Evolutionary conservation across 768 basidiomycete genomes (phyloP), one percentile per base, ranked within the genome.

Genomic region (Leccinum barrowsii): DNA sequence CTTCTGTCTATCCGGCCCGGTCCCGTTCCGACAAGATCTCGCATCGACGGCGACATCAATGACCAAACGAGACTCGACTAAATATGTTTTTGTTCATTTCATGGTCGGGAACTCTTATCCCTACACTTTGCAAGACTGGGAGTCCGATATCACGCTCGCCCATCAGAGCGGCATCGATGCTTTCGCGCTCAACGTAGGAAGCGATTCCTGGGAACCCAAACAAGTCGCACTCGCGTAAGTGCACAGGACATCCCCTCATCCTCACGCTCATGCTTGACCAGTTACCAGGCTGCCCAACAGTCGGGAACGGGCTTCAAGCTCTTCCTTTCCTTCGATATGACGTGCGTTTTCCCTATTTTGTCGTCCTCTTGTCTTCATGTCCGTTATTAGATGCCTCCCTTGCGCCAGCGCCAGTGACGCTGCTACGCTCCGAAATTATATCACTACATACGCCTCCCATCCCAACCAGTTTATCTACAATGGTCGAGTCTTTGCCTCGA

Each of bases 311-410:
- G 76, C 52, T 90, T 91, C 77, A 85, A 87, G 68, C 74, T 92
- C 52, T 91, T 90, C 73, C 65, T 92, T 59, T 90, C 87, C 13
- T 82, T 92, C 51, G 90, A 92, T 66, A 90, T 90, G 90, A 75
- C 84, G 85, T 87, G 64, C 63, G 78, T 80, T 22, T 51, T 24
- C 51, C 40, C 3, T 47, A 42, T 5, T 55, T 32, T 22, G 12
- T 49, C n/a, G 30, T 42, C 2, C 37, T 52, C 5, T 7, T 42
- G 35, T 51, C 24, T 40, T 52, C 26, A 61, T 49, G 48, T 50
- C 53, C 21, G 19, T 24, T 50, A 5, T 28, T 42, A 87, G 85
- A 4, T 80, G 80, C 4, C 70, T 87, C 50, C 80, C 85, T 5
- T 87, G 88, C 61, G 68, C 66, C 7, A 76, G 76, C 15, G 62